Conservation (phyloP, 352 stramenopile species). For the Phytopythium oedochilum region DNA sequence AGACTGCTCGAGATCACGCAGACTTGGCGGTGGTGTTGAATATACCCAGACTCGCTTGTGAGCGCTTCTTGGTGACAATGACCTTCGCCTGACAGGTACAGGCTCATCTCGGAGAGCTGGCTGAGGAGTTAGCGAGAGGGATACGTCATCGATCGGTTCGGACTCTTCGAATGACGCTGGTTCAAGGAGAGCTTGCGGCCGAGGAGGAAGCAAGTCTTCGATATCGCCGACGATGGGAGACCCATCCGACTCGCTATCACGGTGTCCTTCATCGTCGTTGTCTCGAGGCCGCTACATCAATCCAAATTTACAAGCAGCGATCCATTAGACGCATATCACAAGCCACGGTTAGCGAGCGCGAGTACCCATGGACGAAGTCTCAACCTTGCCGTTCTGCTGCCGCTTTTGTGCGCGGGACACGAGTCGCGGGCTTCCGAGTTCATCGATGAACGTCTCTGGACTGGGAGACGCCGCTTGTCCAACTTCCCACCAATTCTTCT, state of each 20-base stretch:
- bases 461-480: conserved; percentile 21
- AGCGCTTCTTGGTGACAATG: conserved; percentile 5
- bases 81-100: neutral
- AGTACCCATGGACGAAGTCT: conserved; percentile 23
- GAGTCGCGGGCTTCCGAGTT: conserved; percentile 48
- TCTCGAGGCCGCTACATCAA: neutral
- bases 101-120: conserved; percentile 16
- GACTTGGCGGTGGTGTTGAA: conserved; percentile 28
- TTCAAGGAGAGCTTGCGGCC: conserved; percentile 20
- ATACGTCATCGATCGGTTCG: conserved; percentile 25
- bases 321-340: neutral
- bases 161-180: conserved; percentile 35
- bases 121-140: conserved; percentile 47
- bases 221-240: conserved; percentile 42
- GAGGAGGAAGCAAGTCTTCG: conserved; percentile 55
- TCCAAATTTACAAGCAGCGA: neutral
- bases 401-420: conserved; percentile 11
- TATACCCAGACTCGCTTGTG: conserved; percentile 46
- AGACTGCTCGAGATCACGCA: conserved; percentile 36
- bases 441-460: conserved; percentile 28
- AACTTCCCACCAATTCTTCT: conserved; percentile 51
- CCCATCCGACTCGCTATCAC: conserved; percentile 17
- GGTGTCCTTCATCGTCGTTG: neutral
- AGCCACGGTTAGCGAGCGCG: neutral
- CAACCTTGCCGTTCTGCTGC: conserved; percentile 22